A percentile compares a stretch with the other conserved stretches of the same genome.
phyloP scores from a whole-genome alignment of 768 basidiomycete genomes.

The Macrolepiota dolichaula region DNA sequence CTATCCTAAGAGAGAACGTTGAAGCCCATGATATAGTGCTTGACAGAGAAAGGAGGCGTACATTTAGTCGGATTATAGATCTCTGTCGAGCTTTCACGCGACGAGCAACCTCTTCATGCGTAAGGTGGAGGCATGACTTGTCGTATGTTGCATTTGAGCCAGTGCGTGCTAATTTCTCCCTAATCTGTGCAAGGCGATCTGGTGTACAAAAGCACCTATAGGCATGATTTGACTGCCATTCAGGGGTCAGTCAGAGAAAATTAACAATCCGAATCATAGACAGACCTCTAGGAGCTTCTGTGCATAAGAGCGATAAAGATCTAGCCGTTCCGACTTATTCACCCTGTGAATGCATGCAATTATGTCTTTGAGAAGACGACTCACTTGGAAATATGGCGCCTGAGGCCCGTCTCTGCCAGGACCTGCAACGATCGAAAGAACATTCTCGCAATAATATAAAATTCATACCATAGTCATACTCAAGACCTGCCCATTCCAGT shows the following conservation, averaged over 20 bases:
- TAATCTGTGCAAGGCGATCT: conserved; percentile 62
- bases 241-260: neutral
- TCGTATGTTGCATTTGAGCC: conserved; percentile 87
- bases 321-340: conserved; percentile 79
- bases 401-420: conserved; percentile 74
- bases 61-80: conserved; percentile 80
- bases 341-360: conserved; percentile 1
- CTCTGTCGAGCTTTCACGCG: conserved; percentile 73
- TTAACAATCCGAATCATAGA: neutral
- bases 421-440: conserved; percentile 40
- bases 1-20: conserved; percentile 47
- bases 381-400: conserved; percentile 85
- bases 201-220: conserved; percentile 94
- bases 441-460: neutral
- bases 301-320: conserved; percentile 77
- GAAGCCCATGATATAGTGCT: neutral
- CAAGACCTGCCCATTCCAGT: conserved; percentile 86
- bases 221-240: conserved; percentile 38
- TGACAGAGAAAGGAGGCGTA: conserved; percentile 30
- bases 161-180: conserved; percentile 64
- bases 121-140: conserved; percentile 69
- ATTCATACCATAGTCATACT: conserved; percentile 83
- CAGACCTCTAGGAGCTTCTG: conserved; percentile 73
- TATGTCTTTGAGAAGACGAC: neutral
- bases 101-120: conserved; percentile 69